These are phyloP conservation scores for Coemansia sp. DNA, from an alignment of 192 early-diverging fungal species.

Conservation along the genomic window DNA sequence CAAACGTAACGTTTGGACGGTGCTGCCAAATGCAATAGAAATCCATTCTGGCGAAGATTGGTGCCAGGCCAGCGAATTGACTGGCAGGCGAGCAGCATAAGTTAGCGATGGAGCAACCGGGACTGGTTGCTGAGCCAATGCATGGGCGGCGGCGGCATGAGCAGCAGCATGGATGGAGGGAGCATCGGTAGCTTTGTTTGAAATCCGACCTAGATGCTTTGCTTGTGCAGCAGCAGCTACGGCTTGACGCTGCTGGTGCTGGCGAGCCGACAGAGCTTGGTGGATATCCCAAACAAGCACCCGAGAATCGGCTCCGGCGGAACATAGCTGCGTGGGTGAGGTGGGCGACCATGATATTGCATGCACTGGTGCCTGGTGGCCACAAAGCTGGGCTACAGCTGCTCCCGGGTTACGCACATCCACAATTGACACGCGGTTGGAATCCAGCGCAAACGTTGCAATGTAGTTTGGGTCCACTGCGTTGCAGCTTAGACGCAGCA, in stretches of 20 bases:
- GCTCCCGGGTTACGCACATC: conserved; percentile 90
- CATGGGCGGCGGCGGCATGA: conserved; percentile 48
- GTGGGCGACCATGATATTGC: conserved; percentile 87
- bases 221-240: conserved; percentile 41
- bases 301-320: conserved; percentile 85
- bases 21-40: conserved; percentile 79
- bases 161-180: conserved; percentile 52
- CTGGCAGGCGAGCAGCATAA: conserved; percentile 70
- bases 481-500: conserved; percentile 88
- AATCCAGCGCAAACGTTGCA: conserved; percentile 87
- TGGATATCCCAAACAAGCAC: conserved; percentile 92
- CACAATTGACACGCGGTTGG: conserved; percentile 75
- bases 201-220: conserved; percentile 41
- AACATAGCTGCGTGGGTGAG: conserved; percentile 73
- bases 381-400: conserved; percentile 77
- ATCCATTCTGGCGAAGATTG: conserved; percentile 79
- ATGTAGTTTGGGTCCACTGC: conserved; percentile 86
- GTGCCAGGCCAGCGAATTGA: conserved; percentile 86
- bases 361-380: conserved; percentile 77
- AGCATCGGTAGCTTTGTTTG: conserved; percentile 15
- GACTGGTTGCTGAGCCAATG: conserved; percentile 23
- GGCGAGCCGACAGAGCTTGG: conserved; percentile 42
- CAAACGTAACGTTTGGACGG: conserved; percentile 80
- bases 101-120: conserved; percentile 63
- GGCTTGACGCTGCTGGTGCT: conserved; percentile 49